Base-by-base conservation (phyloP, 345 rosid genomes). In the Corymbia maculata region DNA sequence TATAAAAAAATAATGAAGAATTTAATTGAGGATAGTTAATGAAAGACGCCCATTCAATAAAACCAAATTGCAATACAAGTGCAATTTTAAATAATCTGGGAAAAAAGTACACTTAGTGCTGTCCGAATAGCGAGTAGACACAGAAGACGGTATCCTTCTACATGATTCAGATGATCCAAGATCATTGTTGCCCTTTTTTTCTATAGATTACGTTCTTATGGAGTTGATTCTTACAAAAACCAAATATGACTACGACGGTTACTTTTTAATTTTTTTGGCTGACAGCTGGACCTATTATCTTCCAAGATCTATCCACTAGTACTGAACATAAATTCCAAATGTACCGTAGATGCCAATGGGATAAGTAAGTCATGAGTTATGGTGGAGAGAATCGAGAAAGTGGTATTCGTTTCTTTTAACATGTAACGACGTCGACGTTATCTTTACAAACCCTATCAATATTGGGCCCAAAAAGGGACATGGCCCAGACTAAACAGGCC, bases 391-490 rank as follows among this genome's bases (percentile, higher is more conserved):
- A 26, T 61, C 16, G 14, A 12, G 4, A 61, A 26, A 61, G 6
- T 61, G 0, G 1, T 6, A 4, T 1, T 36, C 42, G 28, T 0
- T 0, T 11, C 7, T 0, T 59, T 59, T 0, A 1, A 59, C 12
- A 26, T 59, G 11, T 10, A 12, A 26, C 0, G 26, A 61, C 26
- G 14, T 61, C 0, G 4, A 28, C 2, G 8, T 28, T 28, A 28
- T 61, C 8, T 28, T 61, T 28, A 15, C 16, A 7, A 61, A 28
- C 16, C 26, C 16, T 13, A 61, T 61, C 16, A 12, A 61, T 28
- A 61, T 61, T 61, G 15, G 30, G 16, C 68, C 68, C 51, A 50
- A 50, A 50, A 50, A 50, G 51, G 51, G 51, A 50, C 32, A 1
- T 12, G 32, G 16, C 32, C 68, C 32, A 61, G 3, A 61, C 32